A percentile compares a stretch with the other conserved stretches of the same genome.
phyloP scores from a whole-genome alignment of 805 yeast genomes.

The Candida wancherniae region DNA sequence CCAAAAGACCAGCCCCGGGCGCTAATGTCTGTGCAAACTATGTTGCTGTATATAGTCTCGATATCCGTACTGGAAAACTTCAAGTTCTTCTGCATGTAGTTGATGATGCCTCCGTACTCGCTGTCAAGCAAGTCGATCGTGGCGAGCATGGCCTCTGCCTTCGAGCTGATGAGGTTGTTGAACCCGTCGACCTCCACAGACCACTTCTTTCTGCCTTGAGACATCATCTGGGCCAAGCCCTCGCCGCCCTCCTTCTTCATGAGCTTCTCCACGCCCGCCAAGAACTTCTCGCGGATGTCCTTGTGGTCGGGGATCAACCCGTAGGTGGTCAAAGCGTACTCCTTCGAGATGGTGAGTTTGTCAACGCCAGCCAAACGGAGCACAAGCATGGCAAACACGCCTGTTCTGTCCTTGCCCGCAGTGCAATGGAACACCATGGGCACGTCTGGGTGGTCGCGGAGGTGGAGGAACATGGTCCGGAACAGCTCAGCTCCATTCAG shows the following conservation, averaged over 20 bases:
- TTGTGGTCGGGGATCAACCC: constrained; percentile 55
- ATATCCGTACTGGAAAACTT: constrained; percentile 45
- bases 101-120: constrained; percentile 51
- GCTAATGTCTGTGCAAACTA: too few species aligned
- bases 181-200: constrained; percentile 48
- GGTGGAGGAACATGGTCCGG: constrained; percentile 45
- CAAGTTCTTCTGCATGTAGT: constrained; percentile 42
- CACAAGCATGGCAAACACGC: constrained; percentile 64
- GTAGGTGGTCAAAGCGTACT: constrained; percentile 67
- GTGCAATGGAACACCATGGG: constrained; percentile 69
- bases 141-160: constrained; percentile 65
- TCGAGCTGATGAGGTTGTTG: constrained; percentile 54
- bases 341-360: constrained; percentile 59
- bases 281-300: constrained; percentile 31
- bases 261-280: constrained; percentile 27
- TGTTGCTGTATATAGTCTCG: constrained; percentile 15
- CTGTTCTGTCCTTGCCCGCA: constrained; percentile 87
- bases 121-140: constrained; percentile 50
- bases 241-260: constrained; percentile 20
- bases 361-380: constrained; percentile 63
- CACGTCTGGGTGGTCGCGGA: constrained; percentile 46
- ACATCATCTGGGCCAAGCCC: constrained; percentile 21
- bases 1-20: too few species aligned
- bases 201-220: constrained; percentile 40
- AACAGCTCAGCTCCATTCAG: constrained; percentile 45